phyloP scores from a whole-genome alignment of 768 basidiomycete species.

The Agaricus blazei region DNA sequence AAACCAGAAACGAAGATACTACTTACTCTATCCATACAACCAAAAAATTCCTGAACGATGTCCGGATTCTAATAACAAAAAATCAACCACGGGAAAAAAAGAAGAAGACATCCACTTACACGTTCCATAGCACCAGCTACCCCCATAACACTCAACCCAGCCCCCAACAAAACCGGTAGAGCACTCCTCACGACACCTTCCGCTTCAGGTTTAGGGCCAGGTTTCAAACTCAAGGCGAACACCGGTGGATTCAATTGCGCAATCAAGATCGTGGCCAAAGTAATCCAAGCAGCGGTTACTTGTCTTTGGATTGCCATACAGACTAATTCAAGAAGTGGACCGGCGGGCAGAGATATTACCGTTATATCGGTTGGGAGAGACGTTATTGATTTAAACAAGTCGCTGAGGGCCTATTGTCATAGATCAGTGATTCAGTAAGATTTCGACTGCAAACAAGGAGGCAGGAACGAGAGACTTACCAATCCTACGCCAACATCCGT shows the following conservation, averaged over 20 bases:
- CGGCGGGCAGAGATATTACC: constrained; percentile 74
- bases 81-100: background rate
- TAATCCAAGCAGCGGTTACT: constrained; percentile 80
- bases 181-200: constrained; percentile 49
- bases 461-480: constrained; percentile 39
- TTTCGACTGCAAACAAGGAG: background rate
- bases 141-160: constrained; percentile 47
- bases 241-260: constrained; percentile 78
- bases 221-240: constrained; percentile 41
- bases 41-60: constrained; percentile 86
- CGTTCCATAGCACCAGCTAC: constrained; percentile 63
- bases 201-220: constrained; percentile 50
- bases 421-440: background rate
- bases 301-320: constrained; percentile 68
- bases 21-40: constrained; percentile 71
- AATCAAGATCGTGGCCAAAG: constrained; percentile 74
- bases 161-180: constrained; percentile 54
- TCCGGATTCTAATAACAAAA: constrained; percentile 71
- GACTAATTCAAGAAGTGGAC: constrained; percentile 75
- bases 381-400: constrained; percentile 83
- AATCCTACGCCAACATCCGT: constrained; percentile 71
- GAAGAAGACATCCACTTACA: constrained; percentile 35
- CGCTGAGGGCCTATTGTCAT: constrained; percentile 60
- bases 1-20: background rate
- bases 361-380: constrained; percentile 74